Evolutionary conservation across 176 grass and related monocot genomes (phyloP).

Genomic region (Pharus latifolius): DNA sequence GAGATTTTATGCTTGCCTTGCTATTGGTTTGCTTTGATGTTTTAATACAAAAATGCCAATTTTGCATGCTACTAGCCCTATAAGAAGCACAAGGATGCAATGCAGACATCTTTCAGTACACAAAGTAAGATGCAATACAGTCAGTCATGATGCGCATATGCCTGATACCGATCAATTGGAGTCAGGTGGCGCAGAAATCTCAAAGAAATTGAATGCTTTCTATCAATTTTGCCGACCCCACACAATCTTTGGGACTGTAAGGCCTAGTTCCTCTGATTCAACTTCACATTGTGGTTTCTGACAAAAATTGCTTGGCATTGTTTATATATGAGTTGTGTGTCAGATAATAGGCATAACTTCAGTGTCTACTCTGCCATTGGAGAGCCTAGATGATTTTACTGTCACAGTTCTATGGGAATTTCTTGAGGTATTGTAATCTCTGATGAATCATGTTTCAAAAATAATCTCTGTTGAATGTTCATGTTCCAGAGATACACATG

Average conservation of each 20-base stretch:
- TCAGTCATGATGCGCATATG: not conserved
- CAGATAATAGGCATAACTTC: constrained; percentile 74
- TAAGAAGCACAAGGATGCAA: not conserved
- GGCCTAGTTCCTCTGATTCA: not conserved
- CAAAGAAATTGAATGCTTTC: constrained; percentile 34
- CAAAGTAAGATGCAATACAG: not conserved
- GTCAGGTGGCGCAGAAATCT: not conserved
- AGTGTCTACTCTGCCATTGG: constrained; percentile 64
- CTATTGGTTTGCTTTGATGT: not conserved
- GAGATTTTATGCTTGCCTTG: not conserved
- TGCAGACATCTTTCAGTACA: not conserved
- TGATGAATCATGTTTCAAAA: not conserved
- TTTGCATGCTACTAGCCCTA: not conserved
- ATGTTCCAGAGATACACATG: not conserved
- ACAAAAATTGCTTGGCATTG: not conserved
- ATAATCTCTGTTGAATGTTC: not conserved
- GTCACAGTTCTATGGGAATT: constrained; percentile 22
- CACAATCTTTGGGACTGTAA: constrained; percentile 74
- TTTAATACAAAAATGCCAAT: not conserved
- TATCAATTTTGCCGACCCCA: constrained; percentile 67
- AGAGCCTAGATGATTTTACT: constrained; percentile 45
- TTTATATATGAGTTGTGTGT: not conserved
- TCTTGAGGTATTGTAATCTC: constrained; percentile 36
- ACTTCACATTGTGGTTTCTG: not conserved
- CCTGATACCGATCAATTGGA: not conserved